A percentile compares a stretch with the other conserved stretches of the same genome.
These are phyloP conservation scores for Carex myosuroides DNA, from an alignment of 176 grass and related monocot genomes.

Conservation along the genomic window DNA sequence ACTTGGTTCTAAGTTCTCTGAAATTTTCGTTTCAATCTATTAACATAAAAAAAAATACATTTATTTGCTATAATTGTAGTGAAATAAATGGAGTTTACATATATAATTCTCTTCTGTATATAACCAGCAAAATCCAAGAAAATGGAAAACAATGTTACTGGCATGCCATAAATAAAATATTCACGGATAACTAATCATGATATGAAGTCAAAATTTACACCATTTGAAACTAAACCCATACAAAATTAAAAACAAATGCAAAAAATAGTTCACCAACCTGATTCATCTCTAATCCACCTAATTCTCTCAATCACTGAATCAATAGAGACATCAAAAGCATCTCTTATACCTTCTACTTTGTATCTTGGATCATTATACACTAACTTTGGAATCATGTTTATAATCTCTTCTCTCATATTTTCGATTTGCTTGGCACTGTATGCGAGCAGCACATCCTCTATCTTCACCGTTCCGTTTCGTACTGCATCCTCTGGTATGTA, in stretches of 20 bases:
- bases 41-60: background rate
- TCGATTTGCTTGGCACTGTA: conserved; percentile 22
- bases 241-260: conserved; percentile 43
- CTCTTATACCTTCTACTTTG: conserved; percentile 38
- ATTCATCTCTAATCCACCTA: conserved; percentile 10
- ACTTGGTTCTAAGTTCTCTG: background rate
- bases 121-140: background rate
- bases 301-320: conserved; percentile 35
- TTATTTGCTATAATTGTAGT: background rate
- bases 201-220: background rate
- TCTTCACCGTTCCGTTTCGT: conserved; percentile 25
- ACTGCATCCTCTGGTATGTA: conserved; percentile 59
- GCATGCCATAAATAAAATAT: background rate
- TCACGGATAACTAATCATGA: background rate
- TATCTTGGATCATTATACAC: conserved; percentile 43
- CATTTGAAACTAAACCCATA: background rate
- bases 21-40: background rate
- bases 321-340: conserved; percentile 69
- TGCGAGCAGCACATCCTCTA: conserved; percentile 42
- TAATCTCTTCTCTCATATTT: conserved; percentile 43
- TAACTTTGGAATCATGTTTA: conserved; percentile 45
- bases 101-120: background rate
- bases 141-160: background rate
- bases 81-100: background rate
- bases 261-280: background rate